Percentiles rank a stretch among this genome's conserved stretches.
Evolutionary conservation across 1,139 yeast genomes (phyloP).

Genomic region (Spathaspora jeffriesii): DNA sequence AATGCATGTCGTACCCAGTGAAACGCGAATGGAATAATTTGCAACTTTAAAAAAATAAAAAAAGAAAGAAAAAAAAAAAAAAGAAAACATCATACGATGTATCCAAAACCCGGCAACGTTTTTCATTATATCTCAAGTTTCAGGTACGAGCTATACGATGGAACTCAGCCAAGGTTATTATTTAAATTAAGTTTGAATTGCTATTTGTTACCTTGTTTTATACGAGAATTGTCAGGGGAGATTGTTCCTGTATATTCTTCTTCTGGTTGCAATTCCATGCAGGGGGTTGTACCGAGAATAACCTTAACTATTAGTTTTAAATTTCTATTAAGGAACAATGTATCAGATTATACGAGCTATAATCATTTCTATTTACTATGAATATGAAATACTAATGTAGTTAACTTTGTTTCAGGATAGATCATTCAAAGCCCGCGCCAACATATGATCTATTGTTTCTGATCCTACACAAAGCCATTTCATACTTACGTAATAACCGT

Average conservation of each 20-base stretch:
- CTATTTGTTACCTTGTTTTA: neutral
- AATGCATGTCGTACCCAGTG: neutral
- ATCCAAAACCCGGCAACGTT: neutral
- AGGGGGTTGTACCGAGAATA: neutral
- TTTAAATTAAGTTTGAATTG: neutral
- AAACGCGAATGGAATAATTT: neutral
- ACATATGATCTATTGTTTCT: neutral
- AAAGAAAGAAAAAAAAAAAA: neutral
- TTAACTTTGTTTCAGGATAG: no score
- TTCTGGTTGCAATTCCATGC: neutral
- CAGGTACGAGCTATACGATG: slow-evolving; percentile 3
- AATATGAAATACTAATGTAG: no score
- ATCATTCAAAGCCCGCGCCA: neutral
- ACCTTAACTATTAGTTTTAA: neutral
- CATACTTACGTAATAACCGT: no score
- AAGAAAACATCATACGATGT: neutral
- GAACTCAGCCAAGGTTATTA: neutral
- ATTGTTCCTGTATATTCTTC: neutral
- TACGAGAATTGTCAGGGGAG: neutral
- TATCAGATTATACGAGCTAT: neutral
- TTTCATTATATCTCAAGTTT: neutral
- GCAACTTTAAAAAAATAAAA: neutral
- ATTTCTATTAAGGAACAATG: neutral
- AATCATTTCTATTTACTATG: no score
- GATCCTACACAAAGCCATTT: neutral